Evolutionary conservation across 2,329 filamentous ascomycete genomes (phyloP), one percentile per base, ranked within the genome.

Genomic region (Grosmannia clavigera): DNA sequence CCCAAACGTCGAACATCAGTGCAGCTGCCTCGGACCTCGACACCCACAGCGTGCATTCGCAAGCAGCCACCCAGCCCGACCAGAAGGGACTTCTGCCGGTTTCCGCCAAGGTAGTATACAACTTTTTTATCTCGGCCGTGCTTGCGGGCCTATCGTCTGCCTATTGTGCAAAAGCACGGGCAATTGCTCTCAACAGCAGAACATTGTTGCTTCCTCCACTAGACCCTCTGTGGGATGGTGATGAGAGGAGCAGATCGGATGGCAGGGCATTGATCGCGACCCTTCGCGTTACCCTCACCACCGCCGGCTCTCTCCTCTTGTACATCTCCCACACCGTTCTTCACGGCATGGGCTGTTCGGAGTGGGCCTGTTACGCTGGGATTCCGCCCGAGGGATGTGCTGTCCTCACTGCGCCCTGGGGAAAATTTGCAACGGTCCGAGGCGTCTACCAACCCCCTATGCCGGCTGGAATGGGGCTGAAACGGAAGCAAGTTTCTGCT

Each of bases 341-440:
- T 51, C 71, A 75, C 46, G 79, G 77, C 7, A 68, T 84, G 48
- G 67, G 75, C 16, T 74, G 74, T 1, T 70, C 78, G 25, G 75
- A 78, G 19, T 76, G 81, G 62, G 69, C 69, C 7, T 62, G 75
- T 38, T 70, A 71, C 16, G 68, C 73, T 16, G 74, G 72, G 50
- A 64, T 75, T 5, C 71, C 74, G 5, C 70, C 73, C 9, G 66
- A 75, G 0, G 75, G 76, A 22, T 70, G 75, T 19, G 73, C 75
- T 2, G 74, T 84, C 25, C 68, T 84, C 25, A 76, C 79, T 7
- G 81, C 81, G 2, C 81, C 81, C 0, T 75, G 83, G 57, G 81
- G 81, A 16, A 69, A 75, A 27, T 75, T 78, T 63, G 76, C 74
- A 11, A 73, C 72, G 7, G 72, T 75, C 29, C 73, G 74, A 51